Base-by-base conservation (phyloP, 2,329 filamentous ascomycete species). In the Fusarium torreyae region DNA sequence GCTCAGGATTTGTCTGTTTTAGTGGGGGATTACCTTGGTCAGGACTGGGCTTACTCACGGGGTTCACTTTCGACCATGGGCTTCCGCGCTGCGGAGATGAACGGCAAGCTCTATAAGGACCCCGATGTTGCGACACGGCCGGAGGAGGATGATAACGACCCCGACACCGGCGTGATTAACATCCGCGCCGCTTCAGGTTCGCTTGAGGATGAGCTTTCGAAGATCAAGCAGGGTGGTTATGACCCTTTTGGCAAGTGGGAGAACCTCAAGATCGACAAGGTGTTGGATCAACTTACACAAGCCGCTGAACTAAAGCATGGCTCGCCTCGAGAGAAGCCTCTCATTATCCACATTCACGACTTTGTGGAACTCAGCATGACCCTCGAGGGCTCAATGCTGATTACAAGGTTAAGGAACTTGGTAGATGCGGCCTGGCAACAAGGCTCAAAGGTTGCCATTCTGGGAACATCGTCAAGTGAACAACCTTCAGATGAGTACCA, bases 311-410 rank as follows among this genome's bases (percentile, higher is more conserved):
- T 75, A 20, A 81, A 79, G 57, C 68, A 77, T 20, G 70, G 77
- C 7, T 64, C 69, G 28, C 46, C 69, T 8, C 73, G 76, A 71
- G 76, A 73, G 76, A 84, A 77, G 22, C 85, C 84, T 24, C 85
- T 94, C 9, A 90, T 98, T 60, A 84, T 97, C 39, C 93, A 93
- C 72, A 82, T 97, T 14, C 88, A 92, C 76, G 93, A 98, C 77
- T 92, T 94, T 74, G 89, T 92, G 54, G 93, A 97, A 68, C 84
- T 99, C 10, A 88, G 86, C 72, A 87, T 87, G 75, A 90, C 92
- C 1, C 78, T 86, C 7, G 89, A 93, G 60, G 93, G 94, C 13
- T 84, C 87, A 3, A 85, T 87, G 22, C 87, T 98, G 33, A 81
- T 98, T 9, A 82, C 85, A 40, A 89, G 91, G 61, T 81, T 99